phyloP scores from a whole-genome alignment of 805 yeast genomes.

The Cyberlindnera maritima region DNA sequence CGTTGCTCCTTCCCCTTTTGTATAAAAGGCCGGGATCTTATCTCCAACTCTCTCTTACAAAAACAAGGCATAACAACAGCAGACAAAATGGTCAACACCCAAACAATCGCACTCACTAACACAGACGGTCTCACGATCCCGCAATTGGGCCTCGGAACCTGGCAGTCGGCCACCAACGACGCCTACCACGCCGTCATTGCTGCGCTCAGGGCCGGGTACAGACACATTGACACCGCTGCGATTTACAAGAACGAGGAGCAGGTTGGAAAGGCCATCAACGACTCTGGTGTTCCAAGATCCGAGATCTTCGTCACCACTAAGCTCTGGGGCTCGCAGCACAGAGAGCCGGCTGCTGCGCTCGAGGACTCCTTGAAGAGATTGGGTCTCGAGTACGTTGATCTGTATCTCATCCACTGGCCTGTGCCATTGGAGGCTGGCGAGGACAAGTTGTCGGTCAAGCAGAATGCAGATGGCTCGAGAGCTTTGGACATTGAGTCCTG shows the following conservation, averaged over 20 bases:
- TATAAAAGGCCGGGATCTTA: too few relatives aligned
- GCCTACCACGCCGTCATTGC: slow-evolving; percentile 20
- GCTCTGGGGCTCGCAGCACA: slow-evolving; percentile 48
- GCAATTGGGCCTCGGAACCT: slow-evolving; percentile 51
- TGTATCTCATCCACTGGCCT: slow-evolving; percentile 85
- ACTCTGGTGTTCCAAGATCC: slow-evolving; percentile 47
- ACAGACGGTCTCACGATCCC: slow-evolving; percentile 46
- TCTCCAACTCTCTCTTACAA: too few relatives aligned
- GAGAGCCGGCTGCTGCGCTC: slow-evolving; percentile 50
- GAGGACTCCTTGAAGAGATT: slow-evolving; percentile 58
- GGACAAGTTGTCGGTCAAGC: slow-evolving; percentile 9
- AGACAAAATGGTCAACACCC: slow-evolving; percentile 2
- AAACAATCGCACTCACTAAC: slow-evolving; percentile 36
- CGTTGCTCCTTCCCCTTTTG: too few relatives aligned
- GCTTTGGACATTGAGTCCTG: slow-evolving; percentile 55
- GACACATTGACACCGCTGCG: slow-evolving; percentile 64
- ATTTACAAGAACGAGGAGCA: slow-evolving; percentile 53
- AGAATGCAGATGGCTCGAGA: slow-evolving; percentile 41
- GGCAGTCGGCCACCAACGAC: slow-evolving; percentile 36
- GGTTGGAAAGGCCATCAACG: slow-evolving; percentile 50
- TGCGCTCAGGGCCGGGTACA: slow-evolving; percentile 41
- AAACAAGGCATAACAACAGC: too few relatives aligned
- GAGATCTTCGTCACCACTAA: slow-evolving; percentile 73
- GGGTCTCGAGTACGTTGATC: slow-evolving; percentile 73
- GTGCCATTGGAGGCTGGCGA: slow-evolving; percentile 48